Percentiles rank a stretch among this genome's conserved stretches.
Conservation (phyloP, 352 stramenopile genomes). For the Globisporangium heterothallicum region DNA sequence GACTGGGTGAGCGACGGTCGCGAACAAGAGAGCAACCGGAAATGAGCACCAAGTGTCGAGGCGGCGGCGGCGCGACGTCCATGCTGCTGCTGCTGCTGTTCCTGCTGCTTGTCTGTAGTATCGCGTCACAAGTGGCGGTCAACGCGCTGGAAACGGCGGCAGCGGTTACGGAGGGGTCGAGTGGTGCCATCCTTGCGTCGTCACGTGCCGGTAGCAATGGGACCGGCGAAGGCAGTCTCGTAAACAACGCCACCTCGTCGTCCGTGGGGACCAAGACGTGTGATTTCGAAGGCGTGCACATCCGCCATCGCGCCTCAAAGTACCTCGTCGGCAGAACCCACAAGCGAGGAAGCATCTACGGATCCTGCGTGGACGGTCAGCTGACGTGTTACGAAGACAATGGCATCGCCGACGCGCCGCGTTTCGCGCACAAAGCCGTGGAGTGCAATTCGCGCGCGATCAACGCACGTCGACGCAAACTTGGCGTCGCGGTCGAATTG, state of each 20-base stretch:
- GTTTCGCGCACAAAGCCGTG: slow-evolving; percentile 31
- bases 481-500: slow-evolving; percentile 54
- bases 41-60: too few relatives aligned
- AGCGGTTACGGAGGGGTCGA: not conserved
- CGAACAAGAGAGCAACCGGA: too few relatives aligned
- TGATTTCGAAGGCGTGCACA: slow-evolving; percentile 35
- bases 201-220: not conserved
- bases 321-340: slow-evolving; percentile 49
- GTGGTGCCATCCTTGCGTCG: slow-evolving; percentile 3
- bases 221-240: slow-evolving; percentile 4
- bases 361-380: slow-evolving; percentile 31
- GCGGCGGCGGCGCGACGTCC: too few relatives aligned
- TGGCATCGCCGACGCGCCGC: slow-evolving; percentile 51
- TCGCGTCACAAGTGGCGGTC: too few relatives aligned
- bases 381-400: slow-evolving; percentile 59
- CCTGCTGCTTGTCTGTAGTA: too few relatives aligned
- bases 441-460: slow-evolving; percentile 26
- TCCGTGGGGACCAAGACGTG: slow-evolving; percentile 15
- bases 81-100: slow-evolving; percentile 6
- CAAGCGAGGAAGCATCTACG: slow-evolving; percentile 46
- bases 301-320: slow-evolving; percentile 36
- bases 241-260: not conserved
- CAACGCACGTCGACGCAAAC: slow-evolving; percentile 21
- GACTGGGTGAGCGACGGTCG: too few relatives aligned
- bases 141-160: not conserved